Evolutionary conservation across 495 filamentous ascomycete species (phyloP).

Genomic region (Neurospora tetrasperma): DNA sequence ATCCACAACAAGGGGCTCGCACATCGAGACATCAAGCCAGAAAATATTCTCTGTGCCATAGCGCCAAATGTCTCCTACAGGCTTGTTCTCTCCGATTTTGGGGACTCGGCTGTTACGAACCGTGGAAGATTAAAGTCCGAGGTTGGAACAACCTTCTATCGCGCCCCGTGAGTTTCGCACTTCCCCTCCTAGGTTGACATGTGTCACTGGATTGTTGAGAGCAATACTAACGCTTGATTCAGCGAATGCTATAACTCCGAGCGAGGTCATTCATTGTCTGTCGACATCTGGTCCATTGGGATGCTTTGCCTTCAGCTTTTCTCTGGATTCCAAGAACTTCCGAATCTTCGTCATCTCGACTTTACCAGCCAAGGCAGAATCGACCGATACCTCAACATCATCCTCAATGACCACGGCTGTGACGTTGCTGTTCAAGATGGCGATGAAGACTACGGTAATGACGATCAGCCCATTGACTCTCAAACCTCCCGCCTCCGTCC

Average conservation of each 20-base stretch:
- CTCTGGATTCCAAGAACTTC: conserved; percentile 9
- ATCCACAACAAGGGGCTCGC: conserved; percentile 73
- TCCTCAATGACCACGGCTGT: conserved; percentile 41
- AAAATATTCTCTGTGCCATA: conserved; percentile 76
- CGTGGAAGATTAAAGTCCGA: conserved; percentile 47
- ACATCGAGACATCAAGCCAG: conserved; percentile 90
- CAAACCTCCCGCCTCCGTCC: conserved; percentile 27
- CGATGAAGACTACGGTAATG: background rate
- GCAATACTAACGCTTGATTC: background rate
- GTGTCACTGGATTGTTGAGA: background rate
- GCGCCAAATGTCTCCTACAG: conserved; percentile 42
- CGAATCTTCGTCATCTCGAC: background rate
- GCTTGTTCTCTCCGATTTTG: conserved; percentile 67
- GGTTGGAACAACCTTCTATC: conserved; percentile 56
- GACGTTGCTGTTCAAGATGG: background rate
- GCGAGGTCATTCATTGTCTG: conserved; percentile 16
- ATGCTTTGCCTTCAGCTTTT: conserved; percentile 19
- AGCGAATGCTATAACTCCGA: conserved; percentile 17
- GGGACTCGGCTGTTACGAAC: conserved; percentile 41
- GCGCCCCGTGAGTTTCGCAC: conserved; percentile 54
- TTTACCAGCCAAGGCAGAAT: conserved; percentile 11
- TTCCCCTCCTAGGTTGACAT: background rate
- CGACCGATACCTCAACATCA: conserved; percentile 3
- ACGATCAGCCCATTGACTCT: background rate
- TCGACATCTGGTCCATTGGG: conserved; percentile 43